Evolutionary conservation across 2,329 filamentous ascomycete species (phyloP).

Genomic region (Laburnicola sp.): DNA sequence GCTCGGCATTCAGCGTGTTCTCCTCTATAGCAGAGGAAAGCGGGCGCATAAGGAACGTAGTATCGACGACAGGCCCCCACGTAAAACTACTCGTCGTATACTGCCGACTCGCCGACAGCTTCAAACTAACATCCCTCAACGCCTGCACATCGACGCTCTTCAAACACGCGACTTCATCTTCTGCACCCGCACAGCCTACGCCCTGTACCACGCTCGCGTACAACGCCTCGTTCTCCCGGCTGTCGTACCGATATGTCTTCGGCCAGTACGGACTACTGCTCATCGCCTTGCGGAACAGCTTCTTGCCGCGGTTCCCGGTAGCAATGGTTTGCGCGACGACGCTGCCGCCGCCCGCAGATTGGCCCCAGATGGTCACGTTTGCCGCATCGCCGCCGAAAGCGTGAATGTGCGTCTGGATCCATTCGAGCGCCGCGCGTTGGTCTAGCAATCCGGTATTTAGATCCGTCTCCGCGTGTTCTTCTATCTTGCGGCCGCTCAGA

Average conservation of each 20-base stretch:
- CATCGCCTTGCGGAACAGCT: slow-evolving; percentile 56
- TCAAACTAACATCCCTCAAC: slow-evolving; percentile 57
- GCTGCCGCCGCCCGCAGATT: slow-evolving; percentile 59
- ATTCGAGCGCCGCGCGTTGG: slow-evolving; percentile 56
- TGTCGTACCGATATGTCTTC: slow-evolving; percentile 59
- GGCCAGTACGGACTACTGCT: slow-evolving; percentile 62
- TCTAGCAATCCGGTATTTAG: slow-evolving; percentile 58
- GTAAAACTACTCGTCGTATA: slow-evolving; percentile 61
- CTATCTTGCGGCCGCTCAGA: slow-evolving; percentile 55
- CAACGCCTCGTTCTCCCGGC: slow-evolving; percentile 55
- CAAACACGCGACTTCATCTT: slow-evolving; percentile 57
- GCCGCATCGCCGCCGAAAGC: slow-evolving; percentile 58
- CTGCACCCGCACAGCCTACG: slow-evolving; percentile 50
- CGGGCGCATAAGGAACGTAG: slow-evolving; percentile 53
- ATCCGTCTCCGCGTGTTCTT: slow-evolving; percentile 50
- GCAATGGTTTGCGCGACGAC: slow-evolving; percentile 59
- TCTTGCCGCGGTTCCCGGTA: slow-evolving; percentile 47
- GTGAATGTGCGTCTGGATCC: slow-evolving; percentile 57
- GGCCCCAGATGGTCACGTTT: slow-evolving; percentile 59
- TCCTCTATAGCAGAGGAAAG: slow-evolving; percentile 51
- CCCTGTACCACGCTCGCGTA: slow-evolving; percentile 53
- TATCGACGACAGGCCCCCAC: slow-evolving; percentile 65
- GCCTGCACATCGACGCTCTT: slow-evolving; percentile 58
- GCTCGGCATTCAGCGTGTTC: slow-evolving; percentile 50
- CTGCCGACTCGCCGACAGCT: slow-evolving; percentile 53